Evolutionary conservation across 805 yeast genomes (phyloP).

Genomic region (Candida incommunis): DNA sequence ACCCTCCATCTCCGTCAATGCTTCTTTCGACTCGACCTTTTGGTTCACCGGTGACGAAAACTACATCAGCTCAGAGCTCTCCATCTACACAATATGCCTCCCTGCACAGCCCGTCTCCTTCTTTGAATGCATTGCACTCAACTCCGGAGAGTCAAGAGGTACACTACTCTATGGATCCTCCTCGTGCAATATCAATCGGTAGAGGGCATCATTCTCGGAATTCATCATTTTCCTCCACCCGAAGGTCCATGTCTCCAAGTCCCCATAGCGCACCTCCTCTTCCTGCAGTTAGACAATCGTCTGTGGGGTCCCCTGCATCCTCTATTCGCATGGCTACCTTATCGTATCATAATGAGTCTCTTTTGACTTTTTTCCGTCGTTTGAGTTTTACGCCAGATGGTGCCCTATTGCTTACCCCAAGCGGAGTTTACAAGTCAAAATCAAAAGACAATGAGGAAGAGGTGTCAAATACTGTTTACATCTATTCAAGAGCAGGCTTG

Average conservation of each 20-base stretch:
- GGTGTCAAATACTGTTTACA: slow-evolving; percentile 54
- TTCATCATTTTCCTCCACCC: slow-evolving; percentile 25
- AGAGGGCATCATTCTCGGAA: slow-evolving; percentile 25
- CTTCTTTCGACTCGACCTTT: slow-evolving; percentile 2
- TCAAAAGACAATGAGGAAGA: slow-evolving; percentile 20
- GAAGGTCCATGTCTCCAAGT: slow-evolving; percentile 24
- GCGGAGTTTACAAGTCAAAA: slow-evolving; percentile 32
- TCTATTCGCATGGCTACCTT: slow-evolving; percentile 18
- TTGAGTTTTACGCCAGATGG: slow-evolving; percentile 88
- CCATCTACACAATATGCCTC: slow-evolving; percentile 6
- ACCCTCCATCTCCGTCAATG: slow-evolving; percentile 7
- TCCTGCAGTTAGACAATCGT: slow-evolving; percentile 30
- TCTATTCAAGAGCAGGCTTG: slow-evolving; percentile 61
- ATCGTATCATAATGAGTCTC: slow-evolving; percentile 71
- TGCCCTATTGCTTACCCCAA: slow-evolving; percentile 55
- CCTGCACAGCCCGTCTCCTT: slow-evolving; percentile 23
- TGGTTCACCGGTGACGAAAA: slow-evolving; percentile 11
- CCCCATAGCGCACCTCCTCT: slow-evolving; percentile 23
- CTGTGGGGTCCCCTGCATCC: neutral
- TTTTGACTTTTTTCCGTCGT: slow-evolving; percentile 82
- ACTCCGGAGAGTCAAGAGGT: slow-evolving; percentile 12
- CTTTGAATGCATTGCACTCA: slow-evolving; percentile 18
- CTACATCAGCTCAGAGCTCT: slow-evolving; percentile 12
- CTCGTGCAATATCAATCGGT: neutral
- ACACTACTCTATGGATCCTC: slow-evolving; percentile 7